These are phyloP conservation scores for Penicillium soppii DNA, from an alignment of 495 filamentous ascomycete species.

Conservation along the genomic window DNA sequence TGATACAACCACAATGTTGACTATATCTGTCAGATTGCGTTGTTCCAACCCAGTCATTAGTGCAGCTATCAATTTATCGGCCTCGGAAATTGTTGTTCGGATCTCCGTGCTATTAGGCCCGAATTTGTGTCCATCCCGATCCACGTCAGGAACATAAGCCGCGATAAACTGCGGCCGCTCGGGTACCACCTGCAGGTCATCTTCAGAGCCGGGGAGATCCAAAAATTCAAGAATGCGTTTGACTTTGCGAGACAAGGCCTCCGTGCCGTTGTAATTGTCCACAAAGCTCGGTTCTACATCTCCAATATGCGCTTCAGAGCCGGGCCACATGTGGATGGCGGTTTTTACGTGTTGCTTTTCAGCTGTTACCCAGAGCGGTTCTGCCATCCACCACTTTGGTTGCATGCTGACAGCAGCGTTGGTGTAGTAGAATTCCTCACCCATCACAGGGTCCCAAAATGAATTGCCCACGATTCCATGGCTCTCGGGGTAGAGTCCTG, in stretches of 20 bases:
- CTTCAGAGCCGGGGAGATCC: slow-evolving; percentile 71
- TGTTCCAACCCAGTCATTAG: slow-evolving; percentile 75
- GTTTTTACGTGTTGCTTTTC: slow-evolving; percentile 71
- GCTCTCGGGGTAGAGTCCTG: slow-evolving; percentile 86
- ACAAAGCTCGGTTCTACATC: slow-evolving; percentile 68
- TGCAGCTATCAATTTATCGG: slow-evolving; percentile 74
- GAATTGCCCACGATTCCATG: slow-evolving; percentile 94
- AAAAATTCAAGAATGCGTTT: slow-evolving; percentile 73
- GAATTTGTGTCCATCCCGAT: slow-evolving; percentile 78
- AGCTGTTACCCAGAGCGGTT: slow-evolving; percentile 91
- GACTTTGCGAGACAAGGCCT: slow-evolving; percentile 71
- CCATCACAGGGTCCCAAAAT: slow-evolving; percentile 79
- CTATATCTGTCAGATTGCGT: slow-evolving; percentile 81
- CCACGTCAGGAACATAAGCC: slow-evolving; percentile 91
- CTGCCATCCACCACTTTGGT: slow-evolving; percentile 89
- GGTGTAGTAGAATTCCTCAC: slow-evolving; percentile 86
- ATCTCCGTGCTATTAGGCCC: slow-evolving; percentile 96
- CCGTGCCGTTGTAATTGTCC: slow-evolving; percentile 80
- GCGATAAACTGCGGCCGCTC: slow-evolving; percentile 83
- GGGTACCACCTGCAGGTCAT: slow-evolving; percentile 29
- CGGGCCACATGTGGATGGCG: slow-evolving; percentile 98
- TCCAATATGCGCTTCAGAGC: slow-evolving; percentile 75
- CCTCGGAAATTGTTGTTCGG: slow-evolving; percentile 63
- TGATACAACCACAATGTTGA: slow-evolving; percentile 97
- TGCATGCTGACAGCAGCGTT: slow-evolving; percentile 69